These are phyloP conservation scores for Claviceps sp. DNA, from an alignment of 2,329 filamentous ascomycete species.

Conservation along the genomic window DNA sequence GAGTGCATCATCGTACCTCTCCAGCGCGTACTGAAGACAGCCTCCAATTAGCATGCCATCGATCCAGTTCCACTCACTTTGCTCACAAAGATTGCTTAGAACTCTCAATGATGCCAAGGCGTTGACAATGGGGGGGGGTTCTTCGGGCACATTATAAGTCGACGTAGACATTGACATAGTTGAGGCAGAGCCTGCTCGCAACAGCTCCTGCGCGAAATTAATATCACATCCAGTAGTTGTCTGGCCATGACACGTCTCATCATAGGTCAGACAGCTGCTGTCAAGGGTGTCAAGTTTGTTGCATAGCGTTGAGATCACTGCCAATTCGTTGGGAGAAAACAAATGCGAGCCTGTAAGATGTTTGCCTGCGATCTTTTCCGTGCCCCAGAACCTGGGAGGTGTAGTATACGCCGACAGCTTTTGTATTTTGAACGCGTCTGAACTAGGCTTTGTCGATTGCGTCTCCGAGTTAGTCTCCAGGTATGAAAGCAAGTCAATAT, in stretches of 20 bases:
- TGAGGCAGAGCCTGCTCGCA: background rate
- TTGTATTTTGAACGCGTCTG: constrained; percentile 24
- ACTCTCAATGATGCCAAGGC: constrained; percentile 59
- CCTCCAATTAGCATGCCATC: constrained; percentile 87
- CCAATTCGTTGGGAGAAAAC: background rate
- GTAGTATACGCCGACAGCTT: constrained; percentile 44
- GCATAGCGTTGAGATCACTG: background rate
- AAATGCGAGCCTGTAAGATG: background rate
- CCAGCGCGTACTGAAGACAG: constrained; percentile 81
- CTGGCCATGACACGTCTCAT: background rate
- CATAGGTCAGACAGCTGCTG: background rate
- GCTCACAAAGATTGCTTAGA: constrained; percentile 60
- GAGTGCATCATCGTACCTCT: constrained; percentile 65
- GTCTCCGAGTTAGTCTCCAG: constrained; percentile 46
- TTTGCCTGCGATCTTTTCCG: background rate
- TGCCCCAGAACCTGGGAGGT: constrained; percentile 23
- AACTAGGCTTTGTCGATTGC: constrained; percentile 23
- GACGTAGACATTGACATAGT: constrained; percentile 7
- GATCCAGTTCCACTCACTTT: constrained; percentile 76
- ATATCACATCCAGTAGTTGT: background rate
- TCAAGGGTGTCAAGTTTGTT: constrained; percentile 1
- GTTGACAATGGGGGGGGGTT: constrained; percentile 29
- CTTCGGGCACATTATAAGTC: background rate
- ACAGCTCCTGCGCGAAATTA: background rate
- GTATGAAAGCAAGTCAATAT: constrained; percentile 55